Evolutionary conservation across 305 asterid species (phyloP).

Genomic region (Plantago coronopus): DNA sequence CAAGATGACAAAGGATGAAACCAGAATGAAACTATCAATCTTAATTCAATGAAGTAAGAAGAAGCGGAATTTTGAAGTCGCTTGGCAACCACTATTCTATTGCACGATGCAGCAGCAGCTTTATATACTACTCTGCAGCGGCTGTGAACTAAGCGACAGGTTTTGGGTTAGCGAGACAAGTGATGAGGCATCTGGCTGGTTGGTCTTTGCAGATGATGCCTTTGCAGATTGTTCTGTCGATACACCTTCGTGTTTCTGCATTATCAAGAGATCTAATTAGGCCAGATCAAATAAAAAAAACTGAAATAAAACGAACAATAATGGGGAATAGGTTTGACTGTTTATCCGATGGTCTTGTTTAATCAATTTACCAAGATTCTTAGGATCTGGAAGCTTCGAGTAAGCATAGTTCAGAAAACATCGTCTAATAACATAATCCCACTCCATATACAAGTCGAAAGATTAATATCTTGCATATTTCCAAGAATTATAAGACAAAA

Average conservation of each 20-base stretch:
- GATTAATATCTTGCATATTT: too few species aligned
- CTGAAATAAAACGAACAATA: background rate
- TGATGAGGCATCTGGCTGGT: conserved; percentile 32
- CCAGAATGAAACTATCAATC: background rate
- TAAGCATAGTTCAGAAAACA: too few species aligned
- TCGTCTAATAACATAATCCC: too few species aligned
- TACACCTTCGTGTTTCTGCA: conserved; percentile 39
- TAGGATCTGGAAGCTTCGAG: too few species aligned
- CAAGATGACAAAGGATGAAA: background rate
- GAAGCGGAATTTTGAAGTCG: too few species aligned
- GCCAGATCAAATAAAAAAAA: background rate
- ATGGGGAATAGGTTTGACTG: background rate
- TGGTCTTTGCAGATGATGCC: conserved; percentile 8
- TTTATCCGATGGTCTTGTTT: too few species aligned
- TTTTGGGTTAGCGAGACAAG: conserved; percentile 45
- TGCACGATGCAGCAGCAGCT: conserved; percentile 10
- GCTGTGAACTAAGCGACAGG: conserved; percentile 48
- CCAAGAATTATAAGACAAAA: too few species aligned
- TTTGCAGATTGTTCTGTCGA: conserved; percentile 21
- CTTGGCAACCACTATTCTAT: conserved; percentile 10
- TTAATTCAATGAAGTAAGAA: too few species aligned
- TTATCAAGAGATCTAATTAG: background rate
- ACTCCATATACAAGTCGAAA: too few species aligned
- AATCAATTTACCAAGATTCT: too few species aligned
- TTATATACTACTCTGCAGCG: conserved; percentile 38